These are phyloP conservation scores for Cladosporium sp. DNA, from an alignment of 2,329 filamentous ascomycete species.

Conservation along the genomic window DNA sequence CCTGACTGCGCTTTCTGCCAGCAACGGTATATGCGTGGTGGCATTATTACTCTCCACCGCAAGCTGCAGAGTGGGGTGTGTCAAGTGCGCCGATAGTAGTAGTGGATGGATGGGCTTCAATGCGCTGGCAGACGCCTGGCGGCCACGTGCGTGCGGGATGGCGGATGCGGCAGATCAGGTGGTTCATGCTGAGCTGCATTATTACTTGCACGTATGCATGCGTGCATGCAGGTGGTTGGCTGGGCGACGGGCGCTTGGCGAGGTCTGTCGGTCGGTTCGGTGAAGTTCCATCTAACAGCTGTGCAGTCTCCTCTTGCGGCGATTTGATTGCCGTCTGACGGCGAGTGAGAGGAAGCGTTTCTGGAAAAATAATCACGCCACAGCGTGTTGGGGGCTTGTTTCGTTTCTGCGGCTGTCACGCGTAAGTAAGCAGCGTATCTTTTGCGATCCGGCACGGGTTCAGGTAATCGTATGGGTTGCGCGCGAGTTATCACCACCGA, in stretches of 20 bases:
- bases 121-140: background rate
- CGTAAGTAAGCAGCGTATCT: background rate
- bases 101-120: background rate
- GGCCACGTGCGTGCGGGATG: background rate
- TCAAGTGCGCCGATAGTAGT: no score
- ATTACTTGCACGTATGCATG: background rate
- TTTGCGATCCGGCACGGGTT: background rate
- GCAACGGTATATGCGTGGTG: background rate
- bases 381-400: background rate
- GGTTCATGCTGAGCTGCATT: conserved; percentile 2
- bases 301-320: background rate
- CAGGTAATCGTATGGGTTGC: background rate
- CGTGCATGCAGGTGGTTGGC: conserved; percentile 6
- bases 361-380: background rate
- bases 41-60: background rate
- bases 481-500: background rate
- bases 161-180: conserved; percentile 2
- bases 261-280: background rate
- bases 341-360: background rate
- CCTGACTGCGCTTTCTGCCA: background rate
- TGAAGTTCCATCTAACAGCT: background rate
- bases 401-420: background rate
- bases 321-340: background rate
- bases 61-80: background rate
- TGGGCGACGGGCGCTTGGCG: conserved; percentile 3